Percentiles rank a stretch among this genome's conserved stretches.
These are phyloP conservation scores for Candida quercuum DNA, from an alignment of 805 yeast species.

Conservation along the genomic window DNA sequence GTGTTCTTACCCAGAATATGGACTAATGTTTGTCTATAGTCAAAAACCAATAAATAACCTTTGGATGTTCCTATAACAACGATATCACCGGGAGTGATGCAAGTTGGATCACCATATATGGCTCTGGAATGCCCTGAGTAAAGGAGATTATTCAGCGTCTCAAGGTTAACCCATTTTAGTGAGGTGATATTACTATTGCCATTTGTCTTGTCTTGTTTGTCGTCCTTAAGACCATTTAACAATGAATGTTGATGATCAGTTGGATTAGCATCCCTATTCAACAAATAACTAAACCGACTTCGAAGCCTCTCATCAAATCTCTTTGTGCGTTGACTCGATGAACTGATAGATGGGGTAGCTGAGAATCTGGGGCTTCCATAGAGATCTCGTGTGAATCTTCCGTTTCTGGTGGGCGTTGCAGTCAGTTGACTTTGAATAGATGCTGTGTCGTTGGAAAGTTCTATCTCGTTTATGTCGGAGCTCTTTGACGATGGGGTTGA, in stretches of 20 bases:
- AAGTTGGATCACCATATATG: constrained; percentile 47
- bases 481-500: not conserved
- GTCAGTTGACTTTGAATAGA: not conserved
- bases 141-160: constrained; percentile 30
- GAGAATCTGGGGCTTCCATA: constrained; percentile 10
- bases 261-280: not conserved
- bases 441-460: not conserved
- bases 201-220: not conserved
- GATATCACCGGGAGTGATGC: constrained; percentile 37
- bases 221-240: constrained; percentile 1
- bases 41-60: constrained; percentile 63
- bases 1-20: constrained; percentile 32
- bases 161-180: constrained; percentile 36
- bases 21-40: constrained; percentile 56
- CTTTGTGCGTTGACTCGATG: constrained; percentile 7
- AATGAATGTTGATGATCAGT: not conserved
- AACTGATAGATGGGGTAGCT: constrained; percentile 10
- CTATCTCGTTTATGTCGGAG: not conserved
- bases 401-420: not conserved
- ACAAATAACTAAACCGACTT: constrained; percentile 12
- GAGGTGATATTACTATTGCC: constrained; percentile 1
- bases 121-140: constrained; percentile 28
- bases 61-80: constrained; percentile 66
- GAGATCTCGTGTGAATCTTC: not conserved
- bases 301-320: constrained; percentile 18